Evolutionary conservation across 139 green algal genomes (phyloP).

Genomic region (Nannochloris sp.): DNA sequence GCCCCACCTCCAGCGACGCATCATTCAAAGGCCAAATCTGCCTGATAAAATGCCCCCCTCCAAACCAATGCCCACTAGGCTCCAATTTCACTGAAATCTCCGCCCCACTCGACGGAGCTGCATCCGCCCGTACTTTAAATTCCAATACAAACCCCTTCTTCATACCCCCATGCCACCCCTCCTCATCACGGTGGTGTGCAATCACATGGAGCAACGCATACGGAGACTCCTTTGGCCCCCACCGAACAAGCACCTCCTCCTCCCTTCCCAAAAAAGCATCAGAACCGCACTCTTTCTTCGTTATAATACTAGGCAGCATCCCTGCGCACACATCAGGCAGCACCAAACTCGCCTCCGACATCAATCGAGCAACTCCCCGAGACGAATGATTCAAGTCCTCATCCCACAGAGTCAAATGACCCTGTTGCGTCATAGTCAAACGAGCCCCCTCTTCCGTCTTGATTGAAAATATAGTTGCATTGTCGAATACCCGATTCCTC

Average conservation of each 20-base stretch:
- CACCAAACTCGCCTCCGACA: background rate
- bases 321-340: background rate
- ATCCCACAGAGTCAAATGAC: background rate
- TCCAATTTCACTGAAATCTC: slow-evolving; percentile 44
- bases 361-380: background rate
- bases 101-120: slow-evolving; percentile 8
- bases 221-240: background rate
- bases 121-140: background rate
- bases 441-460: slow-evolving; percentile 1
- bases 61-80: slow-evolving; percentile 43
- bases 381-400: background rate
- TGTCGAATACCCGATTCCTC: background rate
- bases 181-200: background rate
- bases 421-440: background rate
- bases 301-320: background rate
- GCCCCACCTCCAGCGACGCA: slow-evolving; percentile 42
- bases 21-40: slow-evolving; percentile 58
- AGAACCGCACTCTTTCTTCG: background rate
- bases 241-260: background rate
- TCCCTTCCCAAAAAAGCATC: background rate
- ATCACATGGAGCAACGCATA: background rate
- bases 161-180: background rate
- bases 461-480: background rate
- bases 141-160: slow-evolving; percentile 9
- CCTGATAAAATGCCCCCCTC: slow-evolving; percentile 49